Conservation (phyloP, 2,329 filamentous ascomycete species). For the Neofusicoccum kwambonambiense region DNA sequence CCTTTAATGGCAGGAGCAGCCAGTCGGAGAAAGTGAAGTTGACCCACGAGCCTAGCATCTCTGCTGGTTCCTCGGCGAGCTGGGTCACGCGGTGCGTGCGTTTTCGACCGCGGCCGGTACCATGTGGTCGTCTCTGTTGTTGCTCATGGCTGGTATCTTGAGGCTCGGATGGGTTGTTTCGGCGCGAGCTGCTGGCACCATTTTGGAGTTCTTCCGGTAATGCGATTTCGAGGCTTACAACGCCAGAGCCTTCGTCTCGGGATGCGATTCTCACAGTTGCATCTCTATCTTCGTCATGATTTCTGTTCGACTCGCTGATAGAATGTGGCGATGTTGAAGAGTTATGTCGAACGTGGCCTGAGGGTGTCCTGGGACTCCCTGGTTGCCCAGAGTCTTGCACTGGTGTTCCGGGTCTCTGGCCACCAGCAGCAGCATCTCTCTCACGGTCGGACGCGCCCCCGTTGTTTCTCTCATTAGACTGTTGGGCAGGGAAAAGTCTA, state of each 20-base stretch:
- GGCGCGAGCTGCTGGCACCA: constrained; percentile 23
- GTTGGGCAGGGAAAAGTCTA: neutral
- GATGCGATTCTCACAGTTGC: constrained; percentile 40
- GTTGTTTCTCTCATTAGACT: neutral
- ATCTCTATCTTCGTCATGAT: constrained; percentile 31
- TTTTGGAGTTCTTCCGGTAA: constrained; percentile 32
- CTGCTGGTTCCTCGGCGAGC: constrained; percentile 33
- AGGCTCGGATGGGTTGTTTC: constrained; percentile 7
- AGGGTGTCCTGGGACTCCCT: constrained; percentile 20
- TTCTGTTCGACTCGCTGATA: constrained; percentile 25
- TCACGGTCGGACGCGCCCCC: neutral
- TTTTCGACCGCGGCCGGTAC: neutral
- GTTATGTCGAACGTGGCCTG: neutral
- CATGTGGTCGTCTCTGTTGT: neutral
- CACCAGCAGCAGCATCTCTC: neutral
- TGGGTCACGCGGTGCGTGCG: constrained; percentile 35
- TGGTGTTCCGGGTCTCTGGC: constrained; percentile 20
- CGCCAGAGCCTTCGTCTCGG: constrained; percentile 28
- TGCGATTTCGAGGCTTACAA: constrained; percentile 39
- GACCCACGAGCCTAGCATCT: constrained; percentile 33
- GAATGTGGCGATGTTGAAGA: constrained; percentile 24
- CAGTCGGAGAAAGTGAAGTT: constrained; percentile 33
- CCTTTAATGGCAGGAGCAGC: constrained; percentile 31
- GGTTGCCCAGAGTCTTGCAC: neutral
- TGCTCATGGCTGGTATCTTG: constrained; percentile 6